Evolutionary conservation across 2,329 filamentous ascomycete species (phyloP).

Genomic region (Periconia macrospinosa): DNA sequence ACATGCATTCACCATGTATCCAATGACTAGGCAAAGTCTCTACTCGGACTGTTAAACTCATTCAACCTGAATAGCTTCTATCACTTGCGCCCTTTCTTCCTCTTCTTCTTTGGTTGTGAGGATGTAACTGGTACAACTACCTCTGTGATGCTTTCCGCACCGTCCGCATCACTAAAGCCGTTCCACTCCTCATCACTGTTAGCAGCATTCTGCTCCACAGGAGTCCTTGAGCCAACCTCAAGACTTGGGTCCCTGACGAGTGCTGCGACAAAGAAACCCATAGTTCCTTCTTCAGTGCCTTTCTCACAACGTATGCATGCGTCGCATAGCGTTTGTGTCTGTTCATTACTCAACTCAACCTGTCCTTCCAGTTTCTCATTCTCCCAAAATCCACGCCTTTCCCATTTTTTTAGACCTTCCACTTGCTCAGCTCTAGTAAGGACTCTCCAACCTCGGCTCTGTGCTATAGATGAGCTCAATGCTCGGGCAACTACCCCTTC

Average conservation of each 20-base stretch:
- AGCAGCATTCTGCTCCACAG: neutral
- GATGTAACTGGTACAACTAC: neutral
- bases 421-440: constrained; percentile 73
- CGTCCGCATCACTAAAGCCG: constrained; percentile 45
- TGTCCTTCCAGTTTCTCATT: constrained; percentile 38
- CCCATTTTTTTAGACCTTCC: constrained; percentile 74
- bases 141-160: constrained; percentile 3
- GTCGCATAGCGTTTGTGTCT: constrained; percentile 56
- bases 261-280: constrained; percentile 94
- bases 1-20: too few relatives aligned
- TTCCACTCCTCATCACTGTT: constrained; percentile 46
- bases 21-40: too few relatives aligned
- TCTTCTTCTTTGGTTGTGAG: constrained; percentile 24
- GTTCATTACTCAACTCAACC: constrained; percentile 49
- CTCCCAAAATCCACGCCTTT: constrained; percentile 58
- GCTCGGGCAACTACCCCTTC: constrained; percentile 79
- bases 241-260: constrained; percentile 65
- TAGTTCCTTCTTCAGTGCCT: constrained; percentile 78
- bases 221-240: neutral
- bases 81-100: constrained; percentile 14
- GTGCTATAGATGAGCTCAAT: constrained; percentile 68
- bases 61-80: neutral
- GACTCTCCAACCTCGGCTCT: constrained; percentile 74
- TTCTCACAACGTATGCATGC: constrained; percentile 82
- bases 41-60: neutral